These are phyloP conservation scores for Termitomyces sp. DNA, from an alignment of 768 basidiomycete genomes.

Conservation along the genomic window DNA sequence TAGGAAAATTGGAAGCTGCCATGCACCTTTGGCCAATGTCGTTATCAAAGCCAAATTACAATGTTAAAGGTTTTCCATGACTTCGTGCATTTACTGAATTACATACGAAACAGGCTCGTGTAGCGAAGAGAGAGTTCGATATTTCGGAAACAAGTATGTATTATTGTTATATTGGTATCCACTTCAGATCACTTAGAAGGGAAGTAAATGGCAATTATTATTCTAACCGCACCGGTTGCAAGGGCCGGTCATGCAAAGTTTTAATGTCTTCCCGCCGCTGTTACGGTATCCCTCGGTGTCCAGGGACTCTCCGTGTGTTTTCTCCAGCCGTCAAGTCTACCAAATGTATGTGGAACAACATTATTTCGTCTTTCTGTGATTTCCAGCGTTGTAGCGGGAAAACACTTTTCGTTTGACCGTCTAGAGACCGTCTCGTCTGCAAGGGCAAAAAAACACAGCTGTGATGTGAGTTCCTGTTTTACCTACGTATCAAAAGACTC, in stretches of 20 bases:
- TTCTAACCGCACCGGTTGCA: neutral
- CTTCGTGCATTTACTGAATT: neutral
- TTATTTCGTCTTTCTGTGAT: neutral
- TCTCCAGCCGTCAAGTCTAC: neutral
- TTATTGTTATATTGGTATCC: neutral
- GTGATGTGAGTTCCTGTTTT: neutral
- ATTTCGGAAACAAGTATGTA: neutral
- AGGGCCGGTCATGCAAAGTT: neutral
- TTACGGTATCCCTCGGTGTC: neutral
- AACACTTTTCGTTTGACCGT: neutral
- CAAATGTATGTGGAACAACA: too few relatives aligned
- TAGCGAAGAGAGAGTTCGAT: neutral
- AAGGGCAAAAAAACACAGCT: neutral
- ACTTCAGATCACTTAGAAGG: neutral
- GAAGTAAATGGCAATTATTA: neutral
- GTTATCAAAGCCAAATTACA: neutral
- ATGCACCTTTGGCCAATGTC: neutral
- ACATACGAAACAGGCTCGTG: neutral
- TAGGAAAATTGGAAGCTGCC: neutral
- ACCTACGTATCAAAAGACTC: neutral
- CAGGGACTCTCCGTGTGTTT: neutral
- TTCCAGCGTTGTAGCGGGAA: neutral
- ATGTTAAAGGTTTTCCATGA: neutral
- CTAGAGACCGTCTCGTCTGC: neutral
- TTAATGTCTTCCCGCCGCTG: neutral